These are phyloP conservation scores for Prunella vulgaris DNA, from an alignment of 257 asterid genomes.

Conservation along the genomic window DNA sequence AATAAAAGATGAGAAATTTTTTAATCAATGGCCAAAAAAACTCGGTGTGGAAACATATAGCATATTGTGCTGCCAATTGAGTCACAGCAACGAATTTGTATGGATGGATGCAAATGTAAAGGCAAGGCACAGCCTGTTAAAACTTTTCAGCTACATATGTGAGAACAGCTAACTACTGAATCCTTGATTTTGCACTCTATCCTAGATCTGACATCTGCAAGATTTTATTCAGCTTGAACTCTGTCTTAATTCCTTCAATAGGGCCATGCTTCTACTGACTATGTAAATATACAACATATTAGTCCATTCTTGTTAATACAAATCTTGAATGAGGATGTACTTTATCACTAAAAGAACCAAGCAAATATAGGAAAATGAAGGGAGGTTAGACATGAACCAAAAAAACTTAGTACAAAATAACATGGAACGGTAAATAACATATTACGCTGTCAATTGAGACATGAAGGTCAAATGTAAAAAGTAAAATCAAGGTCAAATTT, in stretches of 20 bases:
- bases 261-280: not conserved
- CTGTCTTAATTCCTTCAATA: too few species aligned
- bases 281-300: not conserved
- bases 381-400: too few species aligned
- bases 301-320: not conserved
- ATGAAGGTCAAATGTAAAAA: too few species aligned
- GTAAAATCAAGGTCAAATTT: not conserved
- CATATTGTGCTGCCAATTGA: not conserved
- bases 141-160: not conserved
- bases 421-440: not conserved
- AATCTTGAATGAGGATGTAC: too few species aligned
- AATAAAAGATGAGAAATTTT: not conserved
- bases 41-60: too few species aligned
- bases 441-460: not conserved
- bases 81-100: not conserved
- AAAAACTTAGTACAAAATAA: not conserved
- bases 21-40: not conserved
- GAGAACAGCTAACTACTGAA: not conserved
- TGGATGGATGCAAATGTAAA: not conserved
- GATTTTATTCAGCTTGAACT: not conserved
- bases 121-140: not conserved
- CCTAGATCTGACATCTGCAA: too few species aligned
- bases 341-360: too few species aligned
- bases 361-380: not conserved
- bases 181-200: not conserved